A percentile compares a stretch with the other conserved stretches of the same genome.
phyloP scores from a whole-genome alignment of 768 basidiomycete species.

The Basidioascus undulatus region DNA sequence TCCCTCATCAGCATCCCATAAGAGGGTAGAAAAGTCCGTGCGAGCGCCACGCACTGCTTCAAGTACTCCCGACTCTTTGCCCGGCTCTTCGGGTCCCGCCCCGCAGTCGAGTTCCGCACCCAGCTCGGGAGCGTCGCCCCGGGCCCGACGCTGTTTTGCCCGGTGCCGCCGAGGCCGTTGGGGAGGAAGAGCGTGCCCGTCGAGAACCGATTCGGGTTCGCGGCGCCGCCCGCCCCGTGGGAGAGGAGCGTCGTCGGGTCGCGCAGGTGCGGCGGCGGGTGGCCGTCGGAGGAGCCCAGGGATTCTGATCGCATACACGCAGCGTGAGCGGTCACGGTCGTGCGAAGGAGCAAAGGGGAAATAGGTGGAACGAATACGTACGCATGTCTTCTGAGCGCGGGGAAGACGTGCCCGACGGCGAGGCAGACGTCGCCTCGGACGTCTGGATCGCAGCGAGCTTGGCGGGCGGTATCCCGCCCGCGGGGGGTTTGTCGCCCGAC shows the following conservation, averaged over 20 bases:
- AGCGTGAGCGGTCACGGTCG: slow-evolving; percentile 2
- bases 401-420: neutral
- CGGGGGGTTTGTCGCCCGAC: slow-evolving; percentile 13
- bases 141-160: too few species aligned
- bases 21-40: too few species aligned
- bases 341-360: slow-evolving; percentile 2
- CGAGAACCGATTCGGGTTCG: neutral
- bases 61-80: slow-evolving; percentile 87
- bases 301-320: slow-evolving; percentile 29
- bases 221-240: neutral
- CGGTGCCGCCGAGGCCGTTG: too few species aligned
- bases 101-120: slow-evolving; percentile 26
- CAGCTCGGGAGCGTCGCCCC: too few species aligned
- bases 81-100: slow-evolving; percentile 83
- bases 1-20: too few species aligned
- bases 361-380: slow-evolving; percentile 15
- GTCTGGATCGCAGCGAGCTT: slow-evolving; percentile 38
- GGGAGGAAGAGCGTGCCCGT: too few species aligned
- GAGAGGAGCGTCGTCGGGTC: neutral
- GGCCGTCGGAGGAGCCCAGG: slow-evolving; percentile 35
- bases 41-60: slow-evolving; percentile 84
- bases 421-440: slow-evolving; percentile 1
- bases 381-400: slow-evolving; percentile 21
- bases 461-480: slow-evolving; percentile 34
- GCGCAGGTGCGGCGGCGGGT: neutral